A percentile compares a stretch with the other conserved stretches of the same genome.
Evolutionary conservation across 2,329 filamentous ascomycete genomes (phyloP).

Genomic region (Epichloe brachyelytri): DNA sequence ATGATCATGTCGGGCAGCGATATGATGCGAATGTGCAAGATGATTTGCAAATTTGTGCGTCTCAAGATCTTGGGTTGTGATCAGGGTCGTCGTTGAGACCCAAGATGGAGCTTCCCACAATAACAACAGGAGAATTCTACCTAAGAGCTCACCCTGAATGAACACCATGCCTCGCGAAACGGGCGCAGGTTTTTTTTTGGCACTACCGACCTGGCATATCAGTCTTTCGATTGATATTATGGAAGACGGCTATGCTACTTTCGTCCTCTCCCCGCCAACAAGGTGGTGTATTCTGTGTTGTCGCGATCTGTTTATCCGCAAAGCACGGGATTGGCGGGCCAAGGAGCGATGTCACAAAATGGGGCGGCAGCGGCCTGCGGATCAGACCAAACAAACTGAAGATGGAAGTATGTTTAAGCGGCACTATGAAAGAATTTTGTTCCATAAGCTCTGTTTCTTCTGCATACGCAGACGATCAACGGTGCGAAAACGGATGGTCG

Average conservation of each 20-base stretch:
- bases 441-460: too few species aligned
- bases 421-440: too few species aligned
- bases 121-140: background rate
- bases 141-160: background rate
- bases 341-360: background rate
- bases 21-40: background rate
- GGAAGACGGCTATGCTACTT: background rate
- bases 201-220: background rate
- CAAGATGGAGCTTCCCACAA: constrained; percentile 1
- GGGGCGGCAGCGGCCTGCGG: background rate
- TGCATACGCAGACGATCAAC: too few species aligned
- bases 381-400: too few species aligned
- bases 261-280: background rate
- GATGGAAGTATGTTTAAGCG: too few species aligned
- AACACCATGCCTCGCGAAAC: constrained; percentile 1
- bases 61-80: background rate
- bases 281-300: background rate
- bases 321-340: background rate
- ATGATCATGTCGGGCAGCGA: background rate
- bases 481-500: too few species aligned
- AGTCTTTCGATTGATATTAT: background rate
- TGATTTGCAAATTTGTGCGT: background rate
- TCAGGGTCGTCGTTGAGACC: background rate
- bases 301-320: background rate
- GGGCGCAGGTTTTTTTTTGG: background rate